These are phyloP conservation scores for Postia placenta DNA, from an alignment of 768 basidiomycete species.

Conservation along the genomic window DNA sequence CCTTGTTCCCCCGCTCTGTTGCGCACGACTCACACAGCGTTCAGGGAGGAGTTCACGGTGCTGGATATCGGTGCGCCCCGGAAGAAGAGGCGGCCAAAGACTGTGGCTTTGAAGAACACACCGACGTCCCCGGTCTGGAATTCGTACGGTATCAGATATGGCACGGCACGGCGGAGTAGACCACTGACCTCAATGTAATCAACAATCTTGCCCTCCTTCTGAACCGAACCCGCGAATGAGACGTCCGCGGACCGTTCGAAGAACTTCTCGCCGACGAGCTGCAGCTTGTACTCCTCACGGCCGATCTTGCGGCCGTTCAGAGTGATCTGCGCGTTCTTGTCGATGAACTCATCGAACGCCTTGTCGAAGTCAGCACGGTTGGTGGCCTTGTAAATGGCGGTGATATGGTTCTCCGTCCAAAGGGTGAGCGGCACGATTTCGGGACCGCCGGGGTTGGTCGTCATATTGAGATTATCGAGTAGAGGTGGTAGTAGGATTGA, in stretches of 20 bases:
- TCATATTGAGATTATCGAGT: too few relatives aligned
- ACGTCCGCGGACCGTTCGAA: conserved; percentile 22
- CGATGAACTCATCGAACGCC: background rate
- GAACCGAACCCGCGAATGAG: conserved; percentile 21
- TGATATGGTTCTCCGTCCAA: background rate
- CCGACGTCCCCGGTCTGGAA: conserved; percentile 22
- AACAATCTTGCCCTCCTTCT: too few relatives aligned
- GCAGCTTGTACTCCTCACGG: background rate
- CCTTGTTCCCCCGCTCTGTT: too few relatives aligned
- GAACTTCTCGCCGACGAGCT: background rate
- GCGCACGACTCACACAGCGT: too few relatives aligned
- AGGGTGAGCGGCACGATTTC: background rate
- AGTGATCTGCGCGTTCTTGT: background rate
- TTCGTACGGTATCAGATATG: too few relatives aligned
- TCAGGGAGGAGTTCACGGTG: conserved; percentile 19
- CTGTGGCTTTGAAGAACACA: conserved; percentile 16
- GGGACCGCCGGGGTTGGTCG: too few relatives aligned
- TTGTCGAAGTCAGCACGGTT: background rate
- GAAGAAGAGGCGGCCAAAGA: conserved; percentile 16
- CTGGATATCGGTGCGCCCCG: conserved; percentile 15
- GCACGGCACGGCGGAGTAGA: too few relatives aligned
- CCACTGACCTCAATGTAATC: too few relatives aligned
- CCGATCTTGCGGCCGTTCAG: background rate
- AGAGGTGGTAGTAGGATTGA: too few relatives aligned
- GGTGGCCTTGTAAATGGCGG: background rate